These are phyloP conservation scores for Anastatica hierochuntica DNA, from an alignment of 345 rosid species.

Conservation along the genomic window DNA sequence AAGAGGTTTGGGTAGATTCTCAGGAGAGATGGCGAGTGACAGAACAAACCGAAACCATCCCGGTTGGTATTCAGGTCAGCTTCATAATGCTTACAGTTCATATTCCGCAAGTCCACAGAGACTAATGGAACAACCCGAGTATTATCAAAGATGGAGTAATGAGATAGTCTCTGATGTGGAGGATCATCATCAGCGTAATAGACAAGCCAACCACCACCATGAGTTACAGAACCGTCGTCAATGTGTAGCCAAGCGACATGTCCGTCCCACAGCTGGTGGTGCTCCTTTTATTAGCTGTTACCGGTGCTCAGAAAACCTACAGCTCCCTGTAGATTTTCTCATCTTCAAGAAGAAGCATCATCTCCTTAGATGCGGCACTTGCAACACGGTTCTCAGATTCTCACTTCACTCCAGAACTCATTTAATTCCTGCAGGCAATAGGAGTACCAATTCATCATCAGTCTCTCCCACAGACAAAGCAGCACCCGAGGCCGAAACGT, in stretches of 20 bases:
- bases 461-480: constrained; percentile 25
- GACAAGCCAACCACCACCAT: constrained; percentile 16
- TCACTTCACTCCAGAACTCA: constrained; percentile 49
- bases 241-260: constrained; percentile 43
- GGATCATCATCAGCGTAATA: constrained; percentile 34
- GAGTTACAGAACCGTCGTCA: constrained; percentile 26
- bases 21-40: constrained; percentile 34
- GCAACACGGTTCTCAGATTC: constrained; percentile 52
- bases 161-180: constrained; percentile 39
- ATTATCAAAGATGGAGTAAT: constrained; percentile 18
- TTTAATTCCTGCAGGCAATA: constrained; percentile 30
- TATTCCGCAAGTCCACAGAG: constrained; percentile 51
- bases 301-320: constrained; percentile 44
- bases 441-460: constrained; percentile 22
- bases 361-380: constrained; percentile 65
- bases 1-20: constrained; percentile 31
- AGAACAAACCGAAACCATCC: constrained; percentile 32
- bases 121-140: constrained; percentile 38
- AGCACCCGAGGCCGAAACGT: constrained; percentile 21
- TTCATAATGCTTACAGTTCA: constrained; percentile 33
- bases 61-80: constrained; percentile 32
- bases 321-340: constrained; percentile 77
- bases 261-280: constrained; percentile 73
- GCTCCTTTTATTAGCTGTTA: constrained; percentile 67
- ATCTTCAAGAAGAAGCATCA: constrained; percentile 49